These are phyloP conservation scores for Saccharomycopsis sp. DNA, from an alignment of 805 yeast genomes.

Conservation along the genomic window DNA sequence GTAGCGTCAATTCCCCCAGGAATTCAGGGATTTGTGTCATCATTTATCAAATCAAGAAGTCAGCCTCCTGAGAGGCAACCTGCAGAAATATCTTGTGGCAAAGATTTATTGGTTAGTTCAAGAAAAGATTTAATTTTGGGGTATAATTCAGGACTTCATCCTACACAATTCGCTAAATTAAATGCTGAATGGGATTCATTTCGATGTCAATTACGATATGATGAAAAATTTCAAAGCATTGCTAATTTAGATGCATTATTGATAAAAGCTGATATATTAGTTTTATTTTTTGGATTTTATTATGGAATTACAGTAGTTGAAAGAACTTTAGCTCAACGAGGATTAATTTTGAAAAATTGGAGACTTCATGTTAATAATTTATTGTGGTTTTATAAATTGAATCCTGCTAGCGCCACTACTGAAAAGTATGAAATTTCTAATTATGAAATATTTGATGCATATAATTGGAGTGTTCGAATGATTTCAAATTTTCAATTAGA, in stretches of 20 bases:
- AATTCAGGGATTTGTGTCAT: slow-evolving; percentile 27
- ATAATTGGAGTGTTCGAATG: slow-evolving; percentile 13
- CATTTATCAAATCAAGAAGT: slow-evolving; percentile 22
- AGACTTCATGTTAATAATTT: slow-evolving; percentile 13
- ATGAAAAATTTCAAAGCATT: not conserved
- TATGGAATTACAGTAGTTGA: slow-evolving; percentile 16
- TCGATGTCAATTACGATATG: slow-evolving; percentile 6
- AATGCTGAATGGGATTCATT: slow-evolving; percentile 18
- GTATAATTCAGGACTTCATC: slow-evolving; percentile 8
- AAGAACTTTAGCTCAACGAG: slow-evolving; percentile 14
- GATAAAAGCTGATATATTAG: slow-evolving; percentile 7
- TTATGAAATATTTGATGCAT: slow-evolving; percentile 20
- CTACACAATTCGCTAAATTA: slow-evolving; percentile 12
- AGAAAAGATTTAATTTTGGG: slow-evolving; percentile 9
- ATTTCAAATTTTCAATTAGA: slow-evolving; percentile 17
- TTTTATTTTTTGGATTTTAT: slow-evolving; percentile 21
- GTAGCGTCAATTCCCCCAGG: slow-evolving; percentile 26
- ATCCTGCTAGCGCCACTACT: slow-evolving; percentile 1
- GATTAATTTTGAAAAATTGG: slow-evolving; percentile 18
- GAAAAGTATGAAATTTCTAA: slow-evolving; percentile 9
- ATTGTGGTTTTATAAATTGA: slow-evolving; percentile 15
- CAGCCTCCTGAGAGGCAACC: not conserved
- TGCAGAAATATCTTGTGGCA: not conserved
- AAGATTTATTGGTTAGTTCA: slow-evolving; percentile 9
- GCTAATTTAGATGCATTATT: slow-evolving; percentile 8